Evolutionary conservation across 345 rosid species (phyloP).

Genomic region (Sonneratia alba): DNA sequence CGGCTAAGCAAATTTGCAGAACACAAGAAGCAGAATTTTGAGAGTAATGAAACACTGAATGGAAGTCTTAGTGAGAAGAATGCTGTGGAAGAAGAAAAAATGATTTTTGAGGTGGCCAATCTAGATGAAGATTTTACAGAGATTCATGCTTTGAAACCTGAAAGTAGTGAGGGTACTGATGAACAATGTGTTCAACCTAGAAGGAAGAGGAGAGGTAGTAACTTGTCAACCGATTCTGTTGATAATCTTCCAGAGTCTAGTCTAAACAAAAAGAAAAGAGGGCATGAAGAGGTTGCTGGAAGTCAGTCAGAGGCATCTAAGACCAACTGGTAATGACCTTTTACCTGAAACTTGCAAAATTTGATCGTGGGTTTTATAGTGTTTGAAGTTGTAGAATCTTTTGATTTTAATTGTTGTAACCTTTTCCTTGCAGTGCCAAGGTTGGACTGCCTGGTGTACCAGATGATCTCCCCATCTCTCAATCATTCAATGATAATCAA

Average conservation of each 20-base stretch:
- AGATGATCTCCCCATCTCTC: conserved; percentile 32
- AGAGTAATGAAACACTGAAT: conserved; percentile 4
- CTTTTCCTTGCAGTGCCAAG: conserved; percentile 20
- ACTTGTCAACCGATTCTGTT: conserved; percentile 17
- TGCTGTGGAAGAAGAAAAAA: conserved; percentile 37
- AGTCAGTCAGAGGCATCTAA: conserved; percentile 27
- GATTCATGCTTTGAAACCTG: conserved; percentile 15
- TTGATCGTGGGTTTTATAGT: background rate
- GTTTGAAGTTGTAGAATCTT: background rate
- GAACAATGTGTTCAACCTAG: conserved; percentile 31
- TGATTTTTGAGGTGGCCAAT: conserved; percentile 37
- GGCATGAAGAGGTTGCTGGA: conserved; percentile 22
- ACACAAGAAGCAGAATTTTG: conserved; percentile 12
- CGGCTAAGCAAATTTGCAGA: conserved; percentile 18
- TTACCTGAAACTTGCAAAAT: background rate
- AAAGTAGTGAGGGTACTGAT: conserved; percentile 13
- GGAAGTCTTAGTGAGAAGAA: conserved; percentile 12
- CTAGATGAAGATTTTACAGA: conserved; percentile 16
- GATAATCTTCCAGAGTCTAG: conserved; percentile 17
- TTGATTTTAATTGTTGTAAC: background rate
- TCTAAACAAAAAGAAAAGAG: conserved; percentile 44
- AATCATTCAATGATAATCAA: conserved; percentile 21
- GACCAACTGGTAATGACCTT: conserved; percentile 28
- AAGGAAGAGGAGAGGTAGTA: conserved; percentile 44
- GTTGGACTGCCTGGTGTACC: conserved; percentile 23